These are phyloP conservation scores for Penicillium crustosum DNA, from an alignment of 2,329 filamentous ascomycete species.

Conservation along the genomic window DNA sequence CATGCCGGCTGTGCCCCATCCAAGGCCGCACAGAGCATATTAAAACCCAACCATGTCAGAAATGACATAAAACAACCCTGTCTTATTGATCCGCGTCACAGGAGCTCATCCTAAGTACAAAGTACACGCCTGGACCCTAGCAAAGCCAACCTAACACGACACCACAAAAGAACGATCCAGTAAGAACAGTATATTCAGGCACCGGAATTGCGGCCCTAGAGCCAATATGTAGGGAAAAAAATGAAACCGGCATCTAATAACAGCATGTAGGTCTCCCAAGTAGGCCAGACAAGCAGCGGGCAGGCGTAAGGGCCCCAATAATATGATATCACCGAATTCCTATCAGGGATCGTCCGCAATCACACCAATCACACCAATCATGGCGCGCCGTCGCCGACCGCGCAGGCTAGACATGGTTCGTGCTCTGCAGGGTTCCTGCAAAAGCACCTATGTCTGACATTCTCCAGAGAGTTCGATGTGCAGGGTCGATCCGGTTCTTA, in stretches of 20 bases:
- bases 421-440: constrained; percentile 9
- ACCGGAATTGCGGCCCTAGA: background rate
- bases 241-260: constrained; percentile 3
- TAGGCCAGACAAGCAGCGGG: background rate
- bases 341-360: background rate
- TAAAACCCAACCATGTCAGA: background rate
- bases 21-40: background rate
- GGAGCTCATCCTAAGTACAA: background rate
- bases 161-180: background rate
- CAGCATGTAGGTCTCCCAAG: background rate
- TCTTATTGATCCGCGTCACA: background rate
- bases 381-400: background rate
- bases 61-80: background rate
- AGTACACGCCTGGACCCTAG: background rate
- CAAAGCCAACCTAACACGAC: background rate
- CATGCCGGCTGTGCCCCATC: background rate
- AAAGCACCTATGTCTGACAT: constrained; percentile 12
- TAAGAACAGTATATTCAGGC: background rate
- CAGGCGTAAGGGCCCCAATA: constrained; percentile 8
- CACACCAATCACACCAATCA: constrained; percentile 1
- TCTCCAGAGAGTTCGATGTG: constrained; percentile 7
- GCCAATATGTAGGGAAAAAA: constrained; percentile 3
- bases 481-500: constrained; percentile 4
- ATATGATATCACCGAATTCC: constrained; percentile 11
- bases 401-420: constrained; percentile 2